Conservation (phyloP, 371 early-diverging fungal species). For the Mortierella sp. region DNA sequence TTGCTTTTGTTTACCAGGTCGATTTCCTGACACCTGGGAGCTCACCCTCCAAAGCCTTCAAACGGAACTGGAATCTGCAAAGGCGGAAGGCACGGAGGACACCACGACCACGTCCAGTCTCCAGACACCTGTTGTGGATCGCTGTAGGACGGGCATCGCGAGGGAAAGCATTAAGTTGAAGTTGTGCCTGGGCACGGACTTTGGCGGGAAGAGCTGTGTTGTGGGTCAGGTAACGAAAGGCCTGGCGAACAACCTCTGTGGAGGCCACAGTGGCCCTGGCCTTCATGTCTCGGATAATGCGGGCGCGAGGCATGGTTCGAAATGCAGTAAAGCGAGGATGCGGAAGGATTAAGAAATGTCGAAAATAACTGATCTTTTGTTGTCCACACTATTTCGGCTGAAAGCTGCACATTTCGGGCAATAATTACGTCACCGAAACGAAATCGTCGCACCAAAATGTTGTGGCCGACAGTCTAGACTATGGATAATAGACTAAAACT, state of each 20-base stretch:
- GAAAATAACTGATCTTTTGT: no score
- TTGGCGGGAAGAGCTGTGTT: constrained; percentile 83
- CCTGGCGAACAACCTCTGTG: constrained; percentile 81
- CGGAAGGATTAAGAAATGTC: background rate
- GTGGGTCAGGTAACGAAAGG: constrained; percentile 84
- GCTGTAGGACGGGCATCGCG: constrained; percentile 75
- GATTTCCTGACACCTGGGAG: constrained; percentile 88
- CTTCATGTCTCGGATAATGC: constrained; percentile 82
- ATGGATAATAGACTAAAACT: no score
- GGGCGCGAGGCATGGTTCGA: constrained; percentile 57
- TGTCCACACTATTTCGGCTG: no score
- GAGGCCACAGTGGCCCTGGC: constrained; percentile 78
- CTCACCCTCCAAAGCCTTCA: constrained; percentile 86
- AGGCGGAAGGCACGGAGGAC: constrained; percentile 84
- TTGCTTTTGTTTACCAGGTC: constrained; percentile 73
- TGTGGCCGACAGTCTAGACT: no score
- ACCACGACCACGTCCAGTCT: constrained; percentile 89
- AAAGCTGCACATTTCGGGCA: no score
- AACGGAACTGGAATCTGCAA: constrained; percentile 86
- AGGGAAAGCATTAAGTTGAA: constrained; percentile 82
- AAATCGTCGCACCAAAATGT: no score
- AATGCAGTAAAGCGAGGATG: constrained; percentile 1
- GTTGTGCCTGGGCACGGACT: constrained; percentile 87
- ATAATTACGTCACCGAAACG: no score
- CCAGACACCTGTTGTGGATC: constrained; percentile 84